These are phyloP conservation scores for Neofusicoccum sp. DNA, from an alignment of 2,329 filamentous ascomycete genomes.

Conservation along the genomic window DNA sequence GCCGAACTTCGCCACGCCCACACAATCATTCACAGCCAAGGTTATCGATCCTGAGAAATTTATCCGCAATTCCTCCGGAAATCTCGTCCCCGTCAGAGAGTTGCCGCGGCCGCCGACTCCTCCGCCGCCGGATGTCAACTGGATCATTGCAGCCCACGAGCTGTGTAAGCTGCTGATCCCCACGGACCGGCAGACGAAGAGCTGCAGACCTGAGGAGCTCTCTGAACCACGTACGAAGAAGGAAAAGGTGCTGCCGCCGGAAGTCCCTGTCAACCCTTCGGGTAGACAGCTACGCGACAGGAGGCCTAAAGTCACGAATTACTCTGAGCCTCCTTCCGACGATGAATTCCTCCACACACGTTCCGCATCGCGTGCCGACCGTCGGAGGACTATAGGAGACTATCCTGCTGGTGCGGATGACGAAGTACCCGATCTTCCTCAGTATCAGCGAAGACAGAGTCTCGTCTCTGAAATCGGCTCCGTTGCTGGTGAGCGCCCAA, in stretches of 20 bases:
- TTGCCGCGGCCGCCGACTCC: slow-evolving; percentile 57
- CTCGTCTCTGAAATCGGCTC: slow-evolving; percentile 48
- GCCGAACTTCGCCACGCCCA: slow-evolving; percentile 83
- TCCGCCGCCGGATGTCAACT: slow-evolving; percentile 79
- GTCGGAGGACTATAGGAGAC: slow-evolving; percentile 41
- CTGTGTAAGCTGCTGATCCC: slow-evolving; percentile 83
- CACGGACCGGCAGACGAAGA: slow-evolving; percentile 70
- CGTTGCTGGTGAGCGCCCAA: slow-evolving; percentile 32
- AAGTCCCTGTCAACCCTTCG: slow-evolving; percentile 45
- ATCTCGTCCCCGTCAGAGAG: slow-evolving; percentile 28
- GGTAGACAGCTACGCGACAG: slow-evolving; percentile 71
- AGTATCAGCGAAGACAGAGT: slow-evolving; percentile 43
- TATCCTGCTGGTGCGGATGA: neutral
- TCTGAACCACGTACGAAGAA: slow-evolving; percentile 59
- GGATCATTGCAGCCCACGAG: slow-evolving; percentile 82
- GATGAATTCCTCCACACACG: slow-evolving; percentile 30
- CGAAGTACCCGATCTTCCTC: slow-evolving; percentile 1
- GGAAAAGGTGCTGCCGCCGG: slow-evolving; percentile 50
- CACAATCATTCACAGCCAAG: slow-evolving; percentile 83
- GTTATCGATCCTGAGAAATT: slow-evolving; percentile 67
- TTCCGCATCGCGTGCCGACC: slow-evolving; percentile 32
- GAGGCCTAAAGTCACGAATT: slow-evolving; percentile 57
- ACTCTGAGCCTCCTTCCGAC: slow-evolving; percentile 54
- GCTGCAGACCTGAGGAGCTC: slow-evolving; percentile 77
- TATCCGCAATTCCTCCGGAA: slow-evolving; percentile 65